Evolutionary conservation across 2,329 filamentous ascomycete species (phyloP), one percentile per base, ranked within the genome.

Genomic region (Aspergillus eucalypticola): DNA sequence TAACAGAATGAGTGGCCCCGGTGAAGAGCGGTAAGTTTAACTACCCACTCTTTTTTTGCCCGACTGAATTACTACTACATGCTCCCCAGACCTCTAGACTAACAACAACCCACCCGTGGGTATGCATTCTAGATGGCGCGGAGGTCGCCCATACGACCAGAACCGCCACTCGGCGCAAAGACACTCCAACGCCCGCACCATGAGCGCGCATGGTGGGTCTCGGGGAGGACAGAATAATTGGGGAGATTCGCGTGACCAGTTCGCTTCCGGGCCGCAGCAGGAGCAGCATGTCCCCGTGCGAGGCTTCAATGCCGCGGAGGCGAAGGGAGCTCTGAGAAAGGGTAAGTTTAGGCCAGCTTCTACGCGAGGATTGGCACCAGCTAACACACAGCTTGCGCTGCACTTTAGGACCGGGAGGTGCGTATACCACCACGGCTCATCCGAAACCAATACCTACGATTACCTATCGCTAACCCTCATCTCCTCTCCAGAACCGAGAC

Each of bases 301-400:
- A 21, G 75, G 72, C 5, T 81, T 81, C 70, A 81, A 82, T 66
- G 70, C 75, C 15, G 65, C 69, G 7, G 79, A 81, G 62, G 69
- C 74, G 29, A 79, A 78, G 64, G 72, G 69, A 44, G 68, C 73
- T 59, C 69, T 82, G 35, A 78, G 70, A 63, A 75, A 70, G 70
- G 74, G 79, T 76, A 73, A 39, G 64, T 46, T 10, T 13, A 39
- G 21, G 25, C 13, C 11, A n/a, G 21, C 44, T 13, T 35, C 23
- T 41, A 8, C 7, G 25, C 17, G 23, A n/a, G 13, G 2, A 13
- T 52, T 23, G 17, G 15, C 38, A n/a, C 25, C 32, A 25, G n/a
- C 19, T 39, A 44, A 25, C 51, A 25, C 6, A 17, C 11, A 10
- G 19, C 21, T 17, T 13, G 32, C 21, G 23, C 10, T 29, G 19